Evolutionary conservation across 495 filamentous ascomycete genomes (phyloP), one percentile per base, ranked within the genome.

Genomic region (Penicillium angulare): DNA sequence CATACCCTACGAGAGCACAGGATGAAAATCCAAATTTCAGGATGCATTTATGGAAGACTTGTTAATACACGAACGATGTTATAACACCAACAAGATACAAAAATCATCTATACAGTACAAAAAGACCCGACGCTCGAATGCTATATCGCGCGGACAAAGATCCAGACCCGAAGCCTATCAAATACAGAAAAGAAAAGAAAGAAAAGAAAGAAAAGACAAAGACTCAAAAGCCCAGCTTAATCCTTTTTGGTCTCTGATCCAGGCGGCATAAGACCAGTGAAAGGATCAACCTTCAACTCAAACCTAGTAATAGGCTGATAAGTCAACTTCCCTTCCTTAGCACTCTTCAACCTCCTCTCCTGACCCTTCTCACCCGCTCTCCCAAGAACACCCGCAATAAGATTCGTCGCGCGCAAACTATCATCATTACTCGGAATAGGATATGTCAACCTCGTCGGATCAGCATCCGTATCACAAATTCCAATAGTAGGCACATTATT

Each of bases 391-490:
- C 89, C 89, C 8, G 87, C 87, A 62, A 99, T 90, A 49, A 97
- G 74, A 58, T 84, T 78, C 15, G 89, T 78, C 52, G 85, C 83
- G 16, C 92, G 85, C 56, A 97, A 59, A 82, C 90, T 95, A 69
- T 99, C 93, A 61, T 99, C 93, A 64, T 99, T 99, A 16, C 90
- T 87, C 5, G 93, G 93, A 56, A 99, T 96, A 3, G 89, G 88
- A 68, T 99, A 99, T 6, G 93, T 99, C 24, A 97, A 90, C 77
- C 89, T 90, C 1, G 88, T 90, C 3, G 93, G 90, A 71, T 99
- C 83, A 5, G 87, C 84, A 71, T 99, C 86, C 0, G 93, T 97
- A 74, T 99, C 93, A 43, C 97, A 85, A 34, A 99, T 75, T 16
- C 91, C 93, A 61, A 99, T 90, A 0, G 95, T 99, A 7, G 93